Evolutionary conservation across 768 basidiomycete genomes (phyloP).

Genomic region (Russula emetica): DNA sequence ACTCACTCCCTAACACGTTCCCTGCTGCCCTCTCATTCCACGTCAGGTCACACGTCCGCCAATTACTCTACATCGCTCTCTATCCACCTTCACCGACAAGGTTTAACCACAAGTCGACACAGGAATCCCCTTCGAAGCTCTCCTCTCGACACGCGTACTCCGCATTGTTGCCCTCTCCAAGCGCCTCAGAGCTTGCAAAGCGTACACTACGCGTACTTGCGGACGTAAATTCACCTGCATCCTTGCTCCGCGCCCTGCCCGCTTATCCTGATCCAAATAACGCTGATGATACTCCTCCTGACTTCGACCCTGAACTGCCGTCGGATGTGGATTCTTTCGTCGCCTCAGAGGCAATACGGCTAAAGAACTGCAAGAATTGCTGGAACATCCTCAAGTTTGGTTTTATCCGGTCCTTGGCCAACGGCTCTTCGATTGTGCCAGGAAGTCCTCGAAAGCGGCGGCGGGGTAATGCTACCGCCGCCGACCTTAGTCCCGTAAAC

Average conservation of each 20-base stretch:
- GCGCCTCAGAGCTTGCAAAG: slow-evolving; percentile 21
- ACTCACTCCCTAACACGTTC: neutral
- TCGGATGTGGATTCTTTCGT: slow-evolving; percentile 25
- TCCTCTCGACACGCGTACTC: slow-evolving; percentile 25
- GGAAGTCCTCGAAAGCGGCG: slow-evolving; percentile 28
- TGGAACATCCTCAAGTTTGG: slow-evolving; percentile 28
- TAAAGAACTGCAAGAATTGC: slow-evolving; percentile 28
- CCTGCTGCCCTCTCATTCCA: neutral
- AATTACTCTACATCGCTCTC: slow-evolving; percentile 28
- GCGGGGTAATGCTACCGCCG: slow-evolving; percentile 31
- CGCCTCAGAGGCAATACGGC: slow-evolving; percentile 24
- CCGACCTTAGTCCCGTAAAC: slow-evolving; percentile 32
- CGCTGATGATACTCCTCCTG: neutral
- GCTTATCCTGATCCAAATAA: slow-evolving; percentile 22
- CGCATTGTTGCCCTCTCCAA: slow-evolving; percentile 20
- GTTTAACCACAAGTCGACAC: slow-evolving; percentile 7
- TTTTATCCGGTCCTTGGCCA: slow-evolving; percentile 17
- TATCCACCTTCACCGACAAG: slow-evolving; percentile 20
- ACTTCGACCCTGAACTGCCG: neutral
- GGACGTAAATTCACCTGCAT: slow-evolving; percentile 22
- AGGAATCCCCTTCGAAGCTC: slow-evolving; percentile 25
- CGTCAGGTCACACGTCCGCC: slow-evolving; percentile 26
- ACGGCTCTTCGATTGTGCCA: slow-evolving; percentile 4
- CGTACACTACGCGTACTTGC: slow-evolving; percentile 25
- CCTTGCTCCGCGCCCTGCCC: slow-evolving; percentile 27